Base-by-base conservation (phyloP, 441 rosid species). In the Erysimum cheiri region DNA sequence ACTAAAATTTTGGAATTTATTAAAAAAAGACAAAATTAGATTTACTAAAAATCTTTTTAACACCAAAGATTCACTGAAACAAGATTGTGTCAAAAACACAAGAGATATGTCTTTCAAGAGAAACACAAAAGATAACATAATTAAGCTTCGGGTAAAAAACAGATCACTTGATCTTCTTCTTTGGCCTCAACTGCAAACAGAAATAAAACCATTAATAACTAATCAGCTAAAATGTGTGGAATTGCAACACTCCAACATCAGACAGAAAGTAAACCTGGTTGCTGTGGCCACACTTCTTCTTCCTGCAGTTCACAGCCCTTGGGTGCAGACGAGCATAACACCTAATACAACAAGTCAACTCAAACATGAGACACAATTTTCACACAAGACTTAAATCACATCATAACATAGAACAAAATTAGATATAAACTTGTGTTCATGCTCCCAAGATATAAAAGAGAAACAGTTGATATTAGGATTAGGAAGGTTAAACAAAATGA, bases 121-220 rank as follows among this genome's bases (percentile, higher is more conserved):
- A 12, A 57, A 63, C 7, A 41, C 49, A 37, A 69, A 69, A 63
- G 29, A 55, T 10, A 32, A 37, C 40, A 50, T 24, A 64, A 17
- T 46, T 9, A 43, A 26, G 35, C 26, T 8, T 17, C n/a, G n/a
- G 13, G 33, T 32, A 15, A 4, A 19, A 44, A 37, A 46, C 1
- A 60, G 77, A 80, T 70, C 79, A 90, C 92, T 90, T 90, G 86
- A 84, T 86, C 92, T 91, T 90, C 82, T 80, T 85, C 88, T 85
- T 85, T 0, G 92, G 88, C 92, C 92, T 85, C 85, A 87, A 74
- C 87, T 87, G 84, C 81, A 78, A 49, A 56, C 43, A 35, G 2
- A 28, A 52, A 35, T 1, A 19, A 33, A 1, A 33, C 37, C 6
- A 6, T 55, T 44, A 55, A 3, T n/a, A 32, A 0, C 1, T 6